These are phyloP conservation scores for Pisolithus marmoratus DNA, from an alignment of 768 basidiomycete species.

Conservation along the genomic window DNA sequence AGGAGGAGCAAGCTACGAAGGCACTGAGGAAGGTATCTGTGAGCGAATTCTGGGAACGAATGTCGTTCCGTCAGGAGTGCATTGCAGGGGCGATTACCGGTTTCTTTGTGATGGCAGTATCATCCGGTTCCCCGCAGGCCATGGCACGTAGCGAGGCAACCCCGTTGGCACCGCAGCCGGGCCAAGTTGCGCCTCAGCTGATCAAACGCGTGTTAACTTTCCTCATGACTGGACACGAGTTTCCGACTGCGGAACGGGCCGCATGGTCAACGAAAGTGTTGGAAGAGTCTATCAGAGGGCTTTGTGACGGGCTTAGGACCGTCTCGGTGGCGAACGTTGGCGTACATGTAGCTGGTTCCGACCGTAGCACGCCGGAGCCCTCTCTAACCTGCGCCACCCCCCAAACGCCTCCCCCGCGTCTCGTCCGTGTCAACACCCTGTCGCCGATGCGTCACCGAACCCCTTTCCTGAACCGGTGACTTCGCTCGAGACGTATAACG, in stretches of 20 bases:
- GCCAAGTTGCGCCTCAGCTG: constrained; percentile 60
- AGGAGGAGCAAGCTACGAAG: constrained; percentile 39
- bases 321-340: constrained; percentile 11
- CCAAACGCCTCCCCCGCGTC: constrained; percentile 45
- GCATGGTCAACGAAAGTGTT: constrained; percentile 66
- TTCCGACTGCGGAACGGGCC: constrained; percentile 60
- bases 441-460: constrained; percentile 55
- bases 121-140: constrained; percentile 19
- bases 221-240: constrained; percentile 72
- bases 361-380: constrained; percentile 39
- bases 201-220: constrained; percentile 65
- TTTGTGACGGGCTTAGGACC: constrained; percentile 60
- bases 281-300: constrained; percentile 58
- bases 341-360: constrained; percentile 19
- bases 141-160: constrained; percentile 25
- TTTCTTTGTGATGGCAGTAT: constrained; percentile 73
- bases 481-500: constrained; percentile 54
- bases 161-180: constrained; percentile 46
- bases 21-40: constrained; percentile 54
- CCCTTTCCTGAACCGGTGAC: constrained; percentile 62
- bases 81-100: constrained; percentile 85
- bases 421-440: constrained; percentile 20
- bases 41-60: constrained; percentile 95
- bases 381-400: constrained; percentile 27
- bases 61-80: constrained; percentile 96